Evolutionary conservation across 768 basidiomycete genomes (phyloP).

Genomic region (Mrakia gelida): DNA sequence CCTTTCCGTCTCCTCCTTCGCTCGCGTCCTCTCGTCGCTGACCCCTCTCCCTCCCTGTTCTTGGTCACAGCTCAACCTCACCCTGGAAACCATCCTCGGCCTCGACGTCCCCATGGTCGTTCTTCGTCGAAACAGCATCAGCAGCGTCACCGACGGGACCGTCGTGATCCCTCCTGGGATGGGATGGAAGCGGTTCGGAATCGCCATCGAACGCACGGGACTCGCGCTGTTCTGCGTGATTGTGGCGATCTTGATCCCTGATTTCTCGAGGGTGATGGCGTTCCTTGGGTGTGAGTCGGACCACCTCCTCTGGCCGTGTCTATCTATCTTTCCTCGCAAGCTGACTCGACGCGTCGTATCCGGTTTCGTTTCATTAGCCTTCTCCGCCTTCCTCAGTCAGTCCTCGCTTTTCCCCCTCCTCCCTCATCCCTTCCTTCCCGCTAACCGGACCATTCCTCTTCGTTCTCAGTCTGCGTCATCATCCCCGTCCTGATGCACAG

Average conservation of each 20-base stretch:
- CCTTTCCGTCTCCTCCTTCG: neutral
- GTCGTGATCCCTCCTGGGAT: conserved; percentile 42
- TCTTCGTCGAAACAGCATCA: conserved; percentile 18
- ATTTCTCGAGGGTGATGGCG: conserved; percentile 56
- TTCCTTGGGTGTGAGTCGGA: conserved; percentile 58
- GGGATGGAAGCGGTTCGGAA: conserved; percentile 15
- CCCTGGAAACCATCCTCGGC: conserved; percentile 71
- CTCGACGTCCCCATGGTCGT: conserved; percentile 49
- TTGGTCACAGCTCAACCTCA: conserved; percentile 63
- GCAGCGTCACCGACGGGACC: conserved; percentile 32
- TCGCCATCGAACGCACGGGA: conserved; percentile 56
- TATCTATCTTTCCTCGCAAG: too few relatives aligned
- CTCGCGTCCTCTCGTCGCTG: neutral
- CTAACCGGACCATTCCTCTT: neutral
- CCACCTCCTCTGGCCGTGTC: too few relatives aligned
- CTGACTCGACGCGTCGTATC: neutral
- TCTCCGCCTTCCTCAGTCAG: conserved; percentile 1
- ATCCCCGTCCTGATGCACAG: conserved; percentile 6
- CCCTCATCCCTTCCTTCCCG: neutral
- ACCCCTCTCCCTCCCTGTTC: neutral
- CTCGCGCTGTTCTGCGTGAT: conserved; percentile 60
- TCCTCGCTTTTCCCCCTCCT: neutral
- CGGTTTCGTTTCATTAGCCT: too few relatives aligned
- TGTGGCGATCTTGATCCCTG: conserved; percentile 56
- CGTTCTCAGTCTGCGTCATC: conserved; percentile 18